These are phyloP conservation scores for Talaromyces atroroseus DNA, from an alignment of 2,329 filamentous ascomycete genomes.

Conservation along the genomic window DNA sequence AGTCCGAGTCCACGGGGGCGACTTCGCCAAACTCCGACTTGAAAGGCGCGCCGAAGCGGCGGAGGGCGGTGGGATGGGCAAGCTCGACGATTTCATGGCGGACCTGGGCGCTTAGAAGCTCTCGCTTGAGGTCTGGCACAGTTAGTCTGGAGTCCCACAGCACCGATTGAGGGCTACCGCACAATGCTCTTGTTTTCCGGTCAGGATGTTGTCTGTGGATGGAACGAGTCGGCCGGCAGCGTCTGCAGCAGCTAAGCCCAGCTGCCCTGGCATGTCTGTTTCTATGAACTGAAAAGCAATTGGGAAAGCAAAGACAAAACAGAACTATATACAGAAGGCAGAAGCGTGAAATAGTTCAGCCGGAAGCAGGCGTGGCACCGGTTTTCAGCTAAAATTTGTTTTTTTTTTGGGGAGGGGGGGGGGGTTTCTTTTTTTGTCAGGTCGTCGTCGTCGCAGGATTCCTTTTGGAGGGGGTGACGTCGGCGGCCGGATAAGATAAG, in stretches of 20 bases:
- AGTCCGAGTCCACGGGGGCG: constrained; percentile 83
- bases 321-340: neutral
- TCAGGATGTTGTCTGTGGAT: constrained; percentile 57
- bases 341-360: neutral
- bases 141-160: constrained; percentile 24
- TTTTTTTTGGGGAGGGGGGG: no score
- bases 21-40: constrained; percentile 88
- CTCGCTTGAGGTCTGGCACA: constrained; percentile 78
- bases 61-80: constrained; percentile 88
- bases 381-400: neutral
- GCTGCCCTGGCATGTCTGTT: constrained; percentile 4
- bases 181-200: constrained; percentile 98
- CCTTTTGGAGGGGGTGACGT: neutral
- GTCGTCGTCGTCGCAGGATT: neutral
- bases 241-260: neutral
- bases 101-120: constrained; percentile 86
- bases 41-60: constrained; percentile 93
- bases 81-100: constrained; percentile 86
- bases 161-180: constrained; percentile 12
- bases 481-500: neutral
- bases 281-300: neutral
- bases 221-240: constrained; percentile 29
- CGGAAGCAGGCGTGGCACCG: neutral
- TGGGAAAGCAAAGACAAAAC: neutral
- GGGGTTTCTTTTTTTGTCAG: no score